Evolutionary conservation across 2,329 filamentous ascomycete genomes (phyloP).

Genomic region (Magnaporthales sp.): DNA sequence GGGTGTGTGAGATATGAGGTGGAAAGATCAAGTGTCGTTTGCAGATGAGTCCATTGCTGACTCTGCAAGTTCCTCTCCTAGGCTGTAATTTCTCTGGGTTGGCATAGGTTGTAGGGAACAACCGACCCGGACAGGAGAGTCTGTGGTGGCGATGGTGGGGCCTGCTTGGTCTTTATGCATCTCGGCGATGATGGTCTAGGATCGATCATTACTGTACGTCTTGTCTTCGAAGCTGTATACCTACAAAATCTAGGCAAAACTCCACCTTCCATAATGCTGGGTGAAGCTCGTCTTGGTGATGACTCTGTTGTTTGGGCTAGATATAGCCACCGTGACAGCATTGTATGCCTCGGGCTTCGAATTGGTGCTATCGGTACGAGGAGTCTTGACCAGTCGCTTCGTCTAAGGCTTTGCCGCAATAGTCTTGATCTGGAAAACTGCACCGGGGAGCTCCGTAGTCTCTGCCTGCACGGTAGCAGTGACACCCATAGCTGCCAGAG

Average conservation of each 20-base stretch:
- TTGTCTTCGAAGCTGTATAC: neutral
- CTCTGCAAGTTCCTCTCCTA: neutral
- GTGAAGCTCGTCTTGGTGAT: neutral
- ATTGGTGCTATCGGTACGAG: neutral
- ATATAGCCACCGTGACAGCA: neutral
- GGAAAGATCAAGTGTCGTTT: neutral
- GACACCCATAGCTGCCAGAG: slow-evolving; percentile 86
- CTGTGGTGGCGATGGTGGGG: neutral
- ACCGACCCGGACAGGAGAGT: neutral
- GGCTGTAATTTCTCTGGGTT: neutral
- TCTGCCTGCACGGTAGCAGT: slow-evolving; percentile 88
- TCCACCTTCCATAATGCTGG: neutral
- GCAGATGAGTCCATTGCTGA: neutral
- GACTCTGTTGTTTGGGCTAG: neutral
- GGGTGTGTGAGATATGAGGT: neutral
- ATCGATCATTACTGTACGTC: neutral
- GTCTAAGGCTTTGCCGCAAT: slow-evolving; percentile 53
- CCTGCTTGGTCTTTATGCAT: neutral
- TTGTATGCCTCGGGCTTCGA: neutral
- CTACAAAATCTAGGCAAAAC: neutral
- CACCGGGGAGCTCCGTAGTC: slow-evolving; percentile 74
- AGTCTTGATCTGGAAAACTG: slow-evolving; percentile 94
- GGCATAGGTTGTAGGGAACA: neutral
- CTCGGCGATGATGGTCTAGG: neutral
- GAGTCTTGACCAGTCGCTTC: neutral